phyloP scores from a whole-genome alignment of 768 basidiomycete species.

The Lactifluus pinguis region DNA sequence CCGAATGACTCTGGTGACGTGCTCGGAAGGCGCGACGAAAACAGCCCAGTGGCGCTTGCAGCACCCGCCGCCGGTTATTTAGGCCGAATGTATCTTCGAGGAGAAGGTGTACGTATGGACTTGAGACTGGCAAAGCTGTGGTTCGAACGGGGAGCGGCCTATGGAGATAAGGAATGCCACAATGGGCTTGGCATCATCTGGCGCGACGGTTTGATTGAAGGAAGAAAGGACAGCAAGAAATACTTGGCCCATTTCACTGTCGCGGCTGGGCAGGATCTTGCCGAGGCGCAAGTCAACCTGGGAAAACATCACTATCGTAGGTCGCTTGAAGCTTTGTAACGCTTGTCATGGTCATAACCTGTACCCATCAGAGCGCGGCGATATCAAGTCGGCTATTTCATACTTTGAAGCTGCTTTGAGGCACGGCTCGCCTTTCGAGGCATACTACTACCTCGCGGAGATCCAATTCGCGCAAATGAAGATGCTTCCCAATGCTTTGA shows the following conservation, averaged over 20 bases:
- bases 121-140: slow-evolving; percentile 75
- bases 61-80: slow-evolving; percentile 80
- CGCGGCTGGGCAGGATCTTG: slow-evolving; percentile 81
- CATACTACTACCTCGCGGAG: slow-evolving; percentile 87
- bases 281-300: slow-evolving; percentile 87
- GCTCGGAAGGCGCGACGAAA: slow-evolving; percentile 29
- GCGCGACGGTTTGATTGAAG: slow-evolving; percentile 74
- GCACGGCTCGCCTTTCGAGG: slow-evolving; percentile 86
- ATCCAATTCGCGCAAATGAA: slow-evolving; percentile 59
- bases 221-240: slow-evolving; percentile 53
- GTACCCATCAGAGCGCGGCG: slow-evolving; percentile 48
- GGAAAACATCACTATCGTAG: slow-evolving; percentile 70
- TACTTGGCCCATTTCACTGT: slow-evolving; percentile 59
- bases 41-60: slow-evolving; percentile 42
- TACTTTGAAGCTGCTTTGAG: slow-evolving; percentile 82
- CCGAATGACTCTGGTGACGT: slow-evolving; percentile 62
- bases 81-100: slow-evolving; percentile 89
- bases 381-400: slow-evolving; percentile 52
- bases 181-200: slow-evolving; percentile 90
- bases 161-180: slow-evolving; percentile 79
- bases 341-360: slow-evolving; percentile 5
- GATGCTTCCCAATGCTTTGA: slow-evolving; percentile 37
- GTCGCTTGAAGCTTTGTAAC: slow-evolving; percentile 15
- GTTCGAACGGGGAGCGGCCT: slow-evolving; percentile 80
- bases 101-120: slow-evolving; percentile 83